phyloP scores from a whole-genome alignment of 2,329 filamentous ascomycete genomes.

The Ophiostoma australiae region DNA sequence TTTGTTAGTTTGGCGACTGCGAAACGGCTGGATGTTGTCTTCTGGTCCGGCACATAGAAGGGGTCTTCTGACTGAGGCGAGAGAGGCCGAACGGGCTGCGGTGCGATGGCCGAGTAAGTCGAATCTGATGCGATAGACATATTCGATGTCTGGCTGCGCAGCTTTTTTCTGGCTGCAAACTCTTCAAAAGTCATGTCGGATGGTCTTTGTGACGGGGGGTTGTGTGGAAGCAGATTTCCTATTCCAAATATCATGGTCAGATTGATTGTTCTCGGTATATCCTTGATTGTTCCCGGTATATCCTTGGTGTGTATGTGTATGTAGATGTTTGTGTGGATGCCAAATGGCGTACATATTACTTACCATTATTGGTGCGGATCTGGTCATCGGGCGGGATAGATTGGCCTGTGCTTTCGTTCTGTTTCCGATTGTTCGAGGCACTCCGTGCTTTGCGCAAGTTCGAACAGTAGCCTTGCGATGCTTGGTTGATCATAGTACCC shows the following conservation, averaged over 20 bases:
- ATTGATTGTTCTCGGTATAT: neutral
- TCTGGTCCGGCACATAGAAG: constrained; percentile 12
- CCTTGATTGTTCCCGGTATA: neutral
- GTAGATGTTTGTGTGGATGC: neutral
- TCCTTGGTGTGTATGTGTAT: neutral
- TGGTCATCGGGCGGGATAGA: neutral
- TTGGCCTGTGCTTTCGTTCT: neutral
- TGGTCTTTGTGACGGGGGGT: constrained; percentile 15
- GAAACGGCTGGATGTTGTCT: neutral
- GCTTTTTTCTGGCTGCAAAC: constrained; percentile 21
- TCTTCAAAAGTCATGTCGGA: constrained; percentile 23
- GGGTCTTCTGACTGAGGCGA: constrained; percentile 19
- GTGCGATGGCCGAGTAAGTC: constrained; percentile 16
- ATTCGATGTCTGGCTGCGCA: constrained; percentile 19
- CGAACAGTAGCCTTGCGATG: neutral
- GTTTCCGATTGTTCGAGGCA: constrained; percentile 19
- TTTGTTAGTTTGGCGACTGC: constrained; percentile 19
- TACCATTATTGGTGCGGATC: neutral
- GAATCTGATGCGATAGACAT: constrained; percentile 22
- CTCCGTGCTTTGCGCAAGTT: constrained; percentile 25
- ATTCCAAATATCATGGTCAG: neutral
- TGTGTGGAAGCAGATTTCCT: neutral
- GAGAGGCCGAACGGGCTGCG: constrained; percentile 20
- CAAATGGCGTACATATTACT: neutral
- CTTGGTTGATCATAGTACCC: constrained; percentile 9